A percentile compares a stretch with the other conserved stretches of the same genome.
Evolutionary conservation across 2,329 filamentous ascomycete genomes (phyloP).

Genomic region (Xylariaceae sp.): DNA sequence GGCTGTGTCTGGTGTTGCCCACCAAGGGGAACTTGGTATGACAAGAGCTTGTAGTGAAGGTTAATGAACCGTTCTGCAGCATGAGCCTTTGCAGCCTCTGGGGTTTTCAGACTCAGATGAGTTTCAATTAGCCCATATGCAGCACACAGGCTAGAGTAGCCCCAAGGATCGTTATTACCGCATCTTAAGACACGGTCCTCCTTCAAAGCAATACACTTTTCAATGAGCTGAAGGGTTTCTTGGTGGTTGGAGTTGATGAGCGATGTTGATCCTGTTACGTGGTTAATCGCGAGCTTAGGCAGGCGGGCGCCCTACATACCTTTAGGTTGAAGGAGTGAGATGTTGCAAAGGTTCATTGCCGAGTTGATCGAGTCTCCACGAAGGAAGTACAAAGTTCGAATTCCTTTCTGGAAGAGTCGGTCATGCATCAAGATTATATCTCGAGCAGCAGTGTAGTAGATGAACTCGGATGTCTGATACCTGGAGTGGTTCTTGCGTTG

Average conservation of each 20-base stretch:
- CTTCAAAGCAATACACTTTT: constrained; percentile 66
- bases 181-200: constrained; percentile 67
- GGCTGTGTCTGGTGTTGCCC: constrained; percentile 41
- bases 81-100: constrained; percentile 63
- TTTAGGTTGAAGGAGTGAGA: constrained; percentile 65
- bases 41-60: constrained; percentile 63
- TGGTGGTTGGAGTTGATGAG: constrained; percentile 68
- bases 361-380: constrained; percentile 66
- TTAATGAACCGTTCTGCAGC: constrained; percentile 66
- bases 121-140: constrained; percentile 65
- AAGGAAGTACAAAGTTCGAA: constrained; percentile 65
- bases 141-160: constrained; percentile 68
- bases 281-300: constrained; percentile 19
- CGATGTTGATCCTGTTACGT: constrained; percentile 57
- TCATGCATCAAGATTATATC: constrained; percentile 69
- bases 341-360: constrained; percentile 66
- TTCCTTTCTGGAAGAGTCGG: constrained; percentile 64
- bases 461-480: constrained; percentile 68
- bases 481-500: constrained; percentile 65
- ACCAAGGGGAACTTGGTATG: constrained; percentile 57
- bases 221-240: constrained; percentile 66
- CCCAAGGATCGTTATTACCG: constrained; percentile 70
- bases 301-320: constrained; percentile 32
- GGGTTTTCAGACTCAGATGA: constrained; percentile 63
- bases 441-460: constrained; percentile 68